Conservation (phyloP, 2,329 filamentous ascomycete species). For the Monilinia aucupariae region DNA sequence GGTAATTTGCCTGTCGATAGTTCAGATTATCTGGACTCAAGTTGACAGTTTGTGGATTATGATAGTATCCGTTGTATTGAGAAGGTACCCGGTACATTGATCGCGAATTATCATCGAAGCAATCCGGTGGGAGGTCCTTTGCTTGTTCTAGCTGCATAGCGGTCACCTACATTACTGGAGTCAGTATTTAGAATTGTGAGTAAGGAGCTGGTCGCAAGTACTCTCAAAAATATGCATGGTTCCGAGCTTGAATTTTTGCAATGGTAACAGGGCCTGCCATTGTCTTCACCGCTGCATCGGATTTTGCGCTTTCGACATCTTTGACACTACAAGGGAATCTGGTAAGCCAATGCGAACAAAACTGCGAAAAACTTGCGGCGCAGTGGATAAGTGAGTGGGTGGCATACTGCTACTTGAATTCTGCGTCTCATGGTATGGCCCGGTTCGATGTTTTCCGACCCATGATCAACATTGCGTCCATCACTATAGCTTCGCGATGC, state of each 20-base stretch:
- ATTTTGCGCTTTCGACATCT: constrained; percentile 93
- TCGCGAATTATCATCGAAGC: constrained; percentile 7
- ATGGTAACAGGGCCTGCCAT: constrained; percentile 71
- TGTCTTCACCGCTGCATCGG: constrained; percentile 82
- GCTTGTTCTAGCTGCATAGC: constrained; percentile 8
- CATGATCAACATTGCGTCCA: constrained; percentile 23
- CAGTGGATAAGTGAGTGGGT: constrained; percentile 17
- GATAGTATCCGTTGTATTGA: background rate
- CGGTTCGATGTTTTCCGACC: constrained; percentile 24
- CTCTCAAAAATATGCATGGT: constrained; percentile 74
- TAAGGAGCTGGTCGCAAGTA: constrained; percentile 39
- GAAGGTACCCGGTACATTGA: background rate
- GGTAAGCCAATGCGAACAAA: background rate
- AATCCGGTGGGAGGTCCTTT: constrained; percentile 2
- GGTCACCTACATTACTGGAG: constrained; percentile 28
- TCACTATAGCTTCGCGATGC: constrained; percentile 26
- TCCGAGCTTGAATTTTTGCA: constrained; percentile 70
- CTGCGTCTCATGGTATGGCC: constrained; percentile 36
- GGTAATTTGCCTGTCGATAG: background rate
- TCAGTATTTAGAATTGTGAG: constrained; percentile 16
- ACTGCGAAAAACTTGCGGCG: background rate
- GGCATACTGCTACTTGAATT: constrained; percentile 47
- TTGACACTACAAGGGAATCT: constrained; percentile 58
- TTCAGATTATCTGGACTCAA: background rate
- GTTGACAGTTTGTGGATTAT: background rate